phyloP scores from a whole-genome alignment of 768 basidiomycete genomes.

The Butyriboletus loyo region DNA sequence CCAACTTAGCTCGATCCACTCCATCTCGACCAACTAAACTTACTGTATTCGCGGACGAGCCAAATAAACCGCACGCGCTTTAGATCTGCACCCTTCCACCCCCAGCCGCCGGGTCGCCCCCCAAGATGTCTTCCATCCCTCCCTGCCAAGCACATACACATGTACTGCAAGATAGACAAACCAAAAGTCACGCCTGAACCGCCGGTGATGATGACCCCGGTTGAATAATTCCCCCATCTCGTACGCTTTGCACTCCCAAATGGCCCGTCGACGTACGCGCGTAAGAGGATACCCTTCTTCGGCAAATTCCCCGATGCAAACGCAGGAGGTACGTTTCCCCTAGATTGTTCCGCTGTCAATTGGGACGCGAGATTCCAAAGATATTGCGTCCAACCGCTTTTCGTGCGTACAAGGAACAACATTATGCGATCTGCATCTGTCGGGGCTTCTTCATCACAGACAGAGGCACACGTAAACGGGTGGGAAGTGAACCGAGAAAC shows the following conservation, averaged over 20 bases:
- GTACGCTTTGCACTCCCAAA: slow-evolving; percentile 63
- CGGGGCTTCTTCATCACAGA: slow-evolving; percentile 47
- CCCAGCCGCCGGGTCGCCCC: slow-evolving; percentile 44
- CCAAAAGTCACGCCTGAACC: slow-evolving; percentile 79
- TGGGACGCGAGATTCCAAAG: slow-evolving; percentile 55
- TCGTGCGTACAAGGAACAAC: slow-evolving; percentile 65
- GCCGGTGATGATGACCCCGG: slow-evolving; percentile 61
- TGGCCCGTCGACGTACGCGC: slow-evolving; percentile 64
- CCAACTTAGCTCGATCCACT: neutral
- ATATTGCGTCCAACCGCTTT: slow-evolving; percentile 64
- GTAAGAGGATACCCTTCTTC: slow-evolving; percentile 47
- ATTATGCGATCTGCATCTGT: slow-evolving; percentile 52
- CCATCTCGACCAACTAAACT: slow-evolving; percentile 25
- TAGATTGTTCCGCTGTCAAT: slow-evolving; percentile 35
- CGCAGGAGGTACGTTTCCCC: slow-evolving; percentile 18
- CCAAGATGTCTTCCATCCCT: slow-evolving; percentile 50
- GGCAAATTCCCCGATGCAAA: slow-evolving; percentile 29
- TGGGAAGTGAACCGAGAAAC: slow-evolving; percentile 61
- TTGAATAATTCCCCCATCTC: slow-evolving; percentile 57
- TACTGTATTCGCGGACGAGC: slow-evolving; percentile 74
- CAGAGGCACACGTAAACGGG: slow-evolving; percentile 69
- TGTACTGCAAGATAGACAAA: slow-evolving; percentile 59
- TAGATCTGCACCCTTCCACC: slow-evolving; percentile 39
- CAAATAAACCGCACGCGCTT: slow-evolving; percentile 69
- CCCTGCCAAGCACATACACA: slow-evolving; percentile 56